A percentile compares a stretch with the other conserved stretches of the same genome.
phyloP scores from a whole-genome alignment of 2,329 filamentous ascomycete genomes.

The Ophiostoma himal-ulmi region DNA sequence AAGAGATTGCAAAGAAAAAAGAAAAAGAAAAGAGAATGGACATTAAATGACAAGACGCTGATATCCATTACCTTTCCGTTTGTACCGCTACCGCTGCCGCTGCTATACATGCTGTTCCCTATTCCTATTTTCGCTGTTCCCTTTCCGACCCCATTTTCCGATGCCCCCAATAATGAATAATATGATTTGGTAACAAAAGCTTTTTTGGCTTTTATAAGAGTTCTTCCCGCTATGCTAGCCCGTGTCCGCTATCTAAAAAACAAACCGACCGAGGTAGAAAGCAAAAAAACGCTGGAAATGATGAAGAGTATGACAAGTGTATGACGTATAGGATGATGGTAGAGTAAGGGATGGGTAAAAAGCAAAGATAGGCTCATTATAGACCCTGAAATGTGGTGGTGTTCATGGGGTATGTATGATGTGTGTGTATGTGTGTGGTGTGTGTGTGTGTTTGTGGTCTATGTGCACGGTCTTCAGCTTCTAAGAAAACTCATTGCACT shows the following conservation, averaged over 20 bases:
- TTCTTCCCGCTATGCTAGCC: conserved; percentile 12
- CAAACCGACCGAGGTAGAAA: conserved; percentile 14
- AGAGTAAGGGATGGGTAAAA: neutral
- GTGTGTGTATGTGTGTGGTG: neutral
- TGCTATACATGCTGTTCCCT: neutral
- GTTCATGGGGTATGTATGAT: neutral
- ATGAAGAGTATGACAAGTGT: neutral
- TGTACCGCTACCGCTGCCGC: neutral
- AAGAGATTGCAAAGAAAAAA: neutral
- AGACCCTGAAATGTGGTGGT: neutral
- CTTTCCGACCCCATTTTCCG: neutral
- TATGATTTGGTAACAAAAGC: neutral
- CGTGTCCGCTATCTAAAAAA: conserved; percentile 14
- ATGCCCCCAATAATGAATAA: neutral
- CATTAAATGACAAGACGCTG: conserved; percentile 2
- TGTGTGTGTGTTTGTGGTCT: neutral
- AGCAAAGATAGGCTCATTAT: neutral
- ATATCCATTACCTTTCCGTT: conserved; percentile 2
- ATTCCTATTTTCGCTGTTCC: neutral
- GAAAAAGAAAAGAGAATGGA: conserved; percentile 6
- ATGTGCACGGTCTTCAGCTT: too few relatives aligned
- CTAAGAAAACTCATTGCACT: neutral
- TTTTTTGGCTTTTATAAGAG: neutral
- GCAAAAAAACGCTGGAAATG: conserved; percentile 7
- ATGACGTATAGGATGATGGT: neutral